phyloP scores from a whole-genome alignment of 139 green algal species.

The Tetratostichococcus sp. region DNA sequence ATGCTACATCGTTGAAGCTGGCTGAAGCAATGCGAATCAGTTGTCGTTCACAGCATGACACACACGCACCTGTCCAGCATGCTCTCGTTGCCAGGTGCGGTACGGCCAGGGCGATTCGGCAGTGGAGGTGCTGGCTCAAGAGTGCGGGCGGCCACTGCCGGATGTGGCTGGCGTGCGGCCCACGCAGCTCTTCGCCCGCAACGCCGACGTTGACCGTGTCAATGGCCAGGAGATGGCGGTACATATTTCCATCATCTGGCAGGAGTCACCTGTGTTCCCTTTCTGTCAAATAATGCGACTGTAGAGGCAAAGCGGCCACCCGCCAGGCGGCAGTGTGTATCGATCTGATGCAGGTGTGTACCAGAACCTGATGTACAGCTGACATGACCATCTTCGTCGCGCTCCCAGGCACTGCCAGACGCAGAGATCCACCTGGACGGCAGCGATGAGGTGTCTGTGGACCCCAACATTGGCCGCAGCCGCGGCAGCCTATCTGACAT shows the following conservation, averaged over 20 bases:
- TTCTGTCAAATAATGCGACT: too few relatives aligned
- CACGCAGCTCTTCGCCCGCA: slow-evolving; percentile 57
- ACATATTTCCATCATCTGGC: too few relatives aligned
- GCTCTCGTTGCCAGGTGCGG: background rate
- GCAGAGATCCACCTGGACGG: slow-evolving; percentile 4
- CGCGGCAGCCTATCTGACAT: background rate
- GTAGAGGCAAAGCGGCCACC: too few relatives aligned
- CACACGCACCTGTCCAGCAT: background rate
- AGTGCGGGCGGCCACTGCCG: slow-evolving; percentile 35
- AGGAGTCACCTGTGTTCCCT: too few relatives aligned
- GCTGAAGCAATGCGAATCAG: too few relatives aligned
- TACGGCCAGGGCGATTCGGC: slow-evolving; percentile 15
- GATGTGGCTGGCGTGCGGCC: slow-evolving; percentile 44
- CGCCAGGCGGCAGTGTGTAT: too few relatives aligned
- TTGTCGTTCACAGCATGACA: too few relatives aligned
- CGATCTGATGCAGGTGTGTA: too few relatives aligned
- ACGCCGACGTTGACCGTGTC: slow-evolving; percentile 55
- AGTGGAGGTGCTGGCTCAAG: slow-evolving; percentile 18
- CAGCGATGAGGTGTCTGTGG: slow-evolving; percentile 5
- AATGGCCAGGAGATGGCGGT: slow-evolving; percentile 43
- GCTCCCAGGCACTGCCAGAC: background rate
- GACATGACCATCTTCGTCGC: too few relatives aligned
- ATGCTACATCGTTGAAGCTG: too few relatives aligned
- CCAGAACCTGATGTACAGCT: too few relatives aligned
- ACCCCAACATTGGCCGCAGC: background rate